Base-by-base conservation (phyloP, 371 early-diverging fungal genomes). In the Vairimorpha apis region DNA sequence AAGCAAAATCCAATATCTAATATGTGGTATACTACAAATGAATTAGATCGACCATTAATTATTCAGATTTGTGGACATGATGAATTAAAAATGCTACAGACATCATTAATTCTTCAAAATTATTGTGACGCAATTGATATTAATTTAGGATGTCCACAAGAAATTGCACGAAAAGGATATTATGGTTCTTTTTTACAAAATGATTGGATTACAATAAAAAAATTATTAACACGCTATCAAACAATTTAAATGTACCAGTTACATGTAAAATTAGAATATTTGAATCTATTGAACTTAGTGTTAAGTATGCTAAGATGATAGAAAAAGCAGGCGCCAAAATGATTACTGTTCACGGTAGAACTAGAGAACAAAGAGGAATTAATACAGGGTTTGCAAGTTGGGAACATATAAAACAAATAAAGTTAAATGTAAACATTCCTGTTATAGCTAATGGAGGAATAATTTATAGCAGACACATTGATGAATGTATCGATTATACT, bases 21-120 rank as follows among this genome's bases (percentile, higher is more conserved):
- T 53, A 35, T 32, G 14, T 77, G 75, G 75, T 79, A 72, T 86
- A 84, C 86, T 65, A 89, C 88, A 0, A 87, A 87, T 5, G 77
- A 83, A 13, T 82, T 85, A 33, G 96, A 97, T 76, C 76, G 90
- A 21, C 94, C 94, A 0, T 81, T 94, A 65, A 86, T 97, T 53
- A 92, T 89, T 13, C 96, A 96, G 89, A 94, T 98, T 74, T 97
- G 97, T 81, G 96, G 94, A 38, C 95, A 97, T 81, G 91, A 95
- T 69, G 91, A 95, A 1, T 87, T 89, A 13, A 76, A 75, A 12
- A 86, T 98, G 44, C 85, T 95, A 0, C 82, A 84, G 45, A 94
- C 96, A 0, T 92, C 94, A 27, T 38, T 67, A 37, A 45, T 67
- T 7, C 88, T 79, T 18, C 67, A 91, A 74, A 86, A 87, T 63